A percentile compares a stretch with the other conserved stretches of the same genome.
Evolutionary conservation across 2,329 filamentous ascomycete species (phyloP).

Genomic region (Sphaerostilbella broomeana): DNA sequence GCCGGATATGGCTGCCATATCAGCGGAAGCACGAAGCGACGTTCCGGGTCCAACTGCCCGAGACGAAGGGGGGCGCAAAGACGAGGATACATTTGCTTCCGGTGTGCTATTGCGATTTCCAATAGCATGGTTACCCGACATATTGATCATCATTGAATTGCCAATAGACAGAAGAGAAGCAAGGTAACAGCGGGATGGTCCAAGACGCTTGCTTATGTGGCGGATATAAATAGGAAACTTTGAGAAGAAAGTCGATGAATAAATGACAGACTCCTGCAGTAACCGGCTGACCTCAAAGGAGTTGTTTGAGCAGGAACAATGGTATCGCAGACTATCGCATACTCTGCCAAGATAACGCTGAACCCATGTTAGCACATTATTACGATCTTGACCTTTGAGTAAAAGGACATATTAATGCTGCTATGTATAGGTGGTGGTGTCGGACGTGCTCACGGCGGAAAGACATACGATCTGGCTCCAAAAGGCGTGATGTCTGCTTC

Average conservation of each 20-base stretch:
- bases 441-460: too few relatives aligned
- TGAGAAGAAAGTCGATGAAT: conserved; percentile 22
- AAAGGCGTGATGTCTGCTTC: too few relatives aligned
- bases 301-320: too few relatives aligned
- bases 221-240: conserved; percentile 1
- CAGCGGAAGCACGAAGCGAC: conserved; percentile 88
- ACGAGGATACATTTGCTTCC: conserved; percentile 74
- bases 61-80: conserved; percentile 75
- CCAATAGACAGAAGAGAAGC: conserved; percentile 11
- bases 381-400: too few relatives aligned
- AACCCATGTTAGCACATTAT: too few relatives aligned
- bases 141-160: conserved; percentile 44
- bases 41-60: conserved; percentile 71
- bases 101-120: conserved; percentile 96
- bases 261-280: conserved; percentile 61
- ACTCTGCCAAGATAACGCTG: too few relatives aligned
- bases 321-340: too few relatives aligned
- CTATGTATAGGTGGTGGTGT: too few relatives aligned
- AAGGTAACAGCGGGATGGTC: not conserved
- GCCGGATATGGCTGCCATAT: conserved; percentile 77
- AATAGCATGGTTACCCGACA: conserved; percentile 63
- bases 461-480: too few relatives aligned
- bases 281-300: conserved; percentile 78
- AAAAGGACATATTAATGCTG: too few relatives aligned
- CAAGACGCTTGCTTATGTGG: conserved; percentile 7